A percentile compares a stretch with the other conserved stretches of the same genome.
These are phyloP conservation scores for Vaccinium myrtillus DNA, from an alignment of 148 eudicot species.

Conservation along the genomic window DNA sequence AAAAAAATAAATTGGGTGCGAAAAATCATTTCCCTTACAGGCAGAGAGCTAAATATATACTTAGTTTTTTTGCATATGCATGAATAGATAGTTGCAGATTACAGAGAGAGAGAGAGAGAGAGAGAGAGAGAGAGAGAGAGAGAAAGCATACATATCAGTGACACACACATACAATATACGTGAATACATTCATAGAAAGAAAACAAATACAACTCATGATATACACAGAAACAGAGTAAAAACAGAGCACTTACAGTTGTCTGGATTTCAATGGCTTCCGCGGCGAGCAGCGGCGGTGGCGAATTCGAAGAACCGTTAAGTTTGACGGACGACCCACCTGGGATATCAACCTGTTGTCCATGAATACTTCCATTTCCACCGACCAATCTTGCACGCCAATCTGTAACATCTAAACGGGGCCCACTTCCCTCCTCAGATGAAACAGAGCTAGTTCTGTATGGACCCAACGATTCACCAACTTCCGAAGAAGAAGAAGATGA, in stretches of 20 bases:
- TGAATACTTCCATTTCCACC: background rate
- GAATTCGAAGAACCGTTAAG: slow-evolving; percentile 17
- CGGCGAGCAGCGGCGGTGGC: slow-evolving; percentile 26
- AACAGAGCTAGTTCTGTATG: background rate
- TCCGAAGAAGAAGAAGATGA: slow-evolving; percentile 10
- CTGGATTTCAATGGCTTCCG: slow-evolving; percentile 13
- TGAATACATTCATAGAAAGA: background rate
- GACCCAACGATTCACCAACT: background rate
- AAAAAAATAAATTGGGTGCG: background rate
- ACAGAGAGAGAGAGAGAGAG: background rate
- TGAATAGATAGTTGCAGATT: no score
- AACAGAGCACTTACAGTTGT: slow-evolving; percentile 21
- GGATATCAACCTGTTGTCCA: slow-evolving; percentile 8
- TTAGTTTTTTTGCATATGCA: background rate
- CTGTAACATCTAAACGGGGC: background rate
- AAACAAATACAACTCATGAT: background rate
- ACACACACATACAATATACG: background rate
- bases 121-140: no score
- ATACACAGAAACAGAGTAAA: background rate
- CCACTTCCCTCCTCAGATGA: slow-evolving; percentile 1
- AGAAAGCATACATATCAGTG: background rate
- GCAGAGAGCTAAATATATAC: background rate
- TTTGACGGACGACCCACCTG: background rate
- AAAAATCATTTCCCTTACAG: background rate
- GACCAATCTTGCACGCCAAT: slow-evolving; percentile 18